These are phyloP conservation scores for Colletotrichum scovillei DNA, from an alignment of 2,329 filamentous ascomycete species.

Conservation along the genomic window DNA sequence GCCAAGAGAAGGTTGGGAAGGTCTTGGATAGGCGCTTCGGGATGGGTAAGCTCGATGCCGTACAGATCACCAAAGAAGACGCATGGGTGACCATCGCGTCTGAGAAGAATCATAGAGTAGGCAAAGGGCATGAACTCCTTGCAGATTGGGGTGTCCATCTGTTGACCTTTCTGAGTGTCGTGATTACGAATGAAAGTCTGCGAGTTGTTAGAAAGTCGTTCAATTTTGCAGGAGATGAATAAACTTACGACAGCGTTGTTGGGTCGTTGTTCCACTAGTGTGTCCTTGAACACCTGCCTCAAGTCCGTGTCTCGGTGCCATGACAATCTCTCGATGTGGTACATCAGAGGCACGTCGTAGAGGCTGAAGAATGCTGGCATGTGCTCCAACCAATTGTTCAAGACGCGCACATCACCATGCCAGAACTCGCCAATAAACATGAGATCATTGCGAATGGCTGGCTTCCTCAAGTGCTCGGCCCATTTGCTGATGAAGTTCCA, in stretches of 20 bases:
- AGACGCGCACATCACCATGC: conserved; percentile 28
- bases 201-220: neutral
- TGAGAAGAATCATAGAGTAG: conserved; percentile 24
- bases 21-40: neutral
- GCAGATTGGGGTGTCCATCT: conserved; percentile 30
- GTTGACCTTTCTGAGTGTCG: conserved; percentile 31
- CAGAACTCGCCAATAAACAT: conserved; percentile 32
- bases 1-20: conserved; percentile 21
- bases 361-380: conserved; percentile 33
- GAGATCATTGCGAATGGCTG: conserved; percentile 4
- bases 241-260: conserved; percentile 29
- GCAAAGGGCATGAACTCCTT: conserved; percentile 21
- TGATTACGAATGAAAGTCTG: conserved; percentile 33
- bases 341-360: conserved; percentile 33
- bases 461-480: conserved; percentile 19
- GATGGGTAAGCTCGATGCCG: conserved; percentile 12
- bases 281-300: conserved; percentile 26
- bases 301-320: conserved; percentile 23
- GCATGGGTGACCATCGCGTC: conserved; percentile 27
- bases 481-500: conserved; percentile 33
- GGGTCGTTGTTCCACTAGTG: conserved; percentile 20
- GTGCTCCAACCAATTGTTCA: conserved; percentile 26
- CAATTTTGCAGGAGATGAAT: accelerated
- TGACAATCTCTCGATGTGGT: conserved; percentile 26
- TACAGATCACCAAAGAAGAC: conserved; percentile 33